A percentile compares a stretch with the other conserved stretches of the same genome.
Evolutionary conservation across 345 rosid species (phyloP).

Genomic region (Acer yangbiense): DNA sequence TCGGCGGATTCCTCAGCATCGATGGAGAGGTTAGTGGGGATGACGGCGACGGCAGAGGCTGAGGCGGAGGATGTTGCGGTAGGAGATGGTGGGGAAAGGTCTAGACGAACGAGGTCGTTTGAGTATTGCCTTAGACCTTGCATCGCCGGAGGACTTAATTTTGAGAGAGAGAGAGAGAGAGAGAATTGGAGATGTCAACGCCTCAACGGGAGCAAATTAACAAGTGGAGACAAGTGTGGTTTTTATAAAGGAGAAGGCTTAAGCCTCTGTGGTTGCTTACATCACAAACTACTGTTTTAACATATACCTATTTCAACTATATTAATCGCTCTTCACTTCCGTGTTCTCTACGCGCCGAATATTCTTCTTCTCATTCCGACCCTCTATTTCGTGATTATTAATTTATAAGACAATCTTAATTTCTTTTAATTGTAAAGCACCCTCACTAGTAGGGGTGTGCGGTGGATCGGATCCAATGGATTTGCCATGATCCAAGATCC

Average conservation of each 20-base stretch:
- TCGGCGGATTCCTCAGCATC: slow-evolving; percentile 78
- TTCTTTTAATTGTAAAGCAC: too few relatives aligned
- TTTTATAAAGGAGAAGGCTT: slow-evolving; percentile 25
- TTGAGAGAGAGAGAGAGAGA: slow-evolving; percentile 20
- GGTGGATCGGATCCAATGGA: too few relatives aligned
- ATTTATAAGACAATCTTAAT: too few relatives aligned
- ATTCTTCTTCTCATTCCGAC: neutral
- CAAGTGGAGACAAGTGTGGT: slow-evolving; percentile 28
- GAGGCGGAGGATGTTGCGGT: slow-evolving; percentile 31
- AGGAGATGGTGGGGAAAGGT: slow-evolving; percentile 43
- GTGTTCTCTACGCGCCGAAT: neutral
- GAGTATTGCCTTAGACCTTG: slow-evolving; percentile 65
- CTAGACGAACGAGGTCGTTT: slow-evolving; percentile 47
- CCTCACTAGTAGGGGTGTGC: too few relatives aligned
- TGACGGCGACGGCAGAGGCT: slow-evolving; percentile 30
- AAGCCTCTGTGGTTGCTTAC: slow-evolving; percentile 51
- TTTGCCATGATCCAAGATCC: too few relatives aligned
- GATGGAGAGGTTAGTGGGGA: slow-evolving; percentile 58
- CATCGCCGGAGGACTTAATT: slow-evolving; percentile 43
- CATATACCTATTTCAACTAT: neutral
- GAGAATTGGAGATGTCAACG: slow-evolving; percentile 31
- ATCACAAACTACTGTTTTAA: slow-evolving; percentile 48
- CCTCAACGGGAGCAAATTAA: slow-evolving; percentile 19
- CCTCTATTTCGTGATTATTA: too few relatives aligned
- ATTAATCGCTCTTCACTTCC: slow-evolving; percentile 12